Evolutionary conservation across 176 grass and related monocot genomes (phyloP), one percentile per base, ranked within the genome.

Genomic region (Zea luxurians): DNA sequence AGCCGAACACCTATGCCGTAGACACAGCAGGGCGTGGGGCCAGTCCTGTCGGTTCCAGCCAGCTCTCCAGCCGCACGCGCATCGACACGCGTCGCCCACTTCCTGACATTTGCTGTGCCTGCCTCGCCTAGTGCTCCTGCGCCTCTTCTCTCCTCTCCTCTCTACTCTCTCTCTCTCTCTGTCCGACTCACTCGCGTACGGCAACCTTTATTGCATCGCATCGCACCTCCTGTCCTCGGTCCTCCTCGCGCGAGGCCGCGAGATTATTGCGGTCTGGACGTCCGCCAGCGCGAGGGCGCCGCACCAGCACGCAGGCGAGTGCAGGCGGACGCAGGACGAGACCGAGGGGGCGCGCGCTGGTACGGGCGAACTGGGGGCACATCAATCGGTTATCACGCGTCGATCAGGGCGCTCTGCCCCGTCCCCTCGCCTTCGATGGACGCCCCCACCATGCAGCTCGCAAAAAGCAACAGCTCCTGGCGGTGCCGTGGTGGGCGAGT

Each of bases 71-170:
- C 70, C 69, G 27, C 78, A 53, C 43, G 18, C 63, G 13, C 37
- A 38, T 86, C 77, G 84, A 86, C 84, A 86, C 84, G 84, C 37
- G 84, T 61, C 63, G 18, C 50, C 48, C 61, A 41, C 64, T 27
- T 78, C 12, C 71, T 80, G 69, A 38, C 70, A 67, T 75, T 8
- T 74, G 13, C n/a, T 7, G 41, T 61, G 45, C 44, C 20, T 10
- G 42, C 13, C 27, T 27, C 27, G 27, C 27, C 27, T 27, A 27
- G 27, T 27, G 27, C 27, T 27, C 27, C 27, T 27, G 27, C 27
- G 27, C 17, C 13, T 17, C 50, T 4, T 4, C 48, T 12, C 48
- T 49, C 4, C 16, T 35, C 10, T 7, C 59, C 34, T 78, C 75
- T 53, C 62, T 67, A n/a, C n/a, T n/a, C 4, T 38, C 16, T 35